A percentile compares a stretch with the other conserved stretches of the same genome.
Conservation (phyloP, 1,139 yeast genomes). For the Sugiyamaella xylanicola region DNA sequence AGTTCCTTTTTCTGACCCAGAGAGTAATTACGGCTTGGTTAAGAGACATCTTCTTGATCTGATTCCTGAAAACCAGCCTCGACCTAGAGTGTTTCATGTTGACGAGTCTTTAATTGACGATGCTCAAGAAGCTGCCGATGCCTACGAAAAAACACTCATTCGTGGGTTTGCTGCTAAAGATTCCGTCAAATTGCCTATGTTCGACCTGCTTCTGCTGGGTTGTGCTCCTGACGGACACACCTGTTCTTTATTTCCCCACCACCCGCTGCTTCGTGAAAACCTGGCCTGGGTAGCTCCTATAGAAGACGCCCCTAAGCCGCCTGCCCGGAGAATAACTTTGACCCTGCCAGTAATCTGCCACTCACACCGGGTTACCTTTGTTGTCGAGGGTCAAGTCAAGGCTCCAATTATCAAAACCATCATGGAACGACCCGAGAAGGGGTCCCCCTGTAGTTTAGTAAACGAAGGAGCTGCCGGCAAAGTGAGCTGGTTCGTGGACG, state of each 20-base stretch:
- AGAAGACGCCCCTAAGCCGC: conserved; percentile 89
- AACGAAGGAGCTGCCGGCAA: conserved; percentile 96
- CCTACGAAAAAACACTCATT: conserved; percentile 81
- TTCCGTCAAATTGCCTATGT: conserved; percentile 91
- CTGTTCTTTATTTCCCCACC: conserved; percentile 92
- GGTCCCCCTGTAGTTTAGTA: conserved; percentile 89
- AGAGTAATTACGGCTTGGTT: conserved; percentile 88
- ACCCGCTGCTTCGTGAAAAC: conserved; percentile 83
- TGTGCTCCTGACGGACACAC: conserved; percentile 99
- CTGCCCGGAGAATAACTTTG: conserved; percentile 81
- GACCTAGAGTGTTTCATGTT: conserved; percentile 80
- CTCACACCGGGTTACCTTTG: conserved; percentile 88
- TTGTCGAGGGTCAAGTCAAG: conserved; percentile 93
- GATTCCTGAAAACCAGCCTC: conserved; percentile 50
- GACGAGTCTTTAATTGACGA: conserved; percentile 76
- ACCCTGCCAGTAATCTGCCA: conserved; percentile 96
- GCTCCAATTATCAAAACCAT: conserved; percentile 91
- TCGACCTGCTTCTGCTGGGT: conserved; percentile 85
- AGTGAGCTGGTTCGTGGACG: conserved; percentile 97
- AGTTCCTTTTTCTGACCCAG: conserved; percentile 81
- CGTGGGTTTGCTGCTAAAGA: conserved; percentile 95
- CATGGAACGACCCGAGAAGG: conserved; percentile 97
- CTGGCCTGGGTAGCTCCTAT: conserved; percentile 97
- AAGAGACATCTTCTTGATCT: conserved; percentile 78
- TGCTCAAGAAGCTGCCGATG: conserved; percentile 94